Percentiles rank a stretch among this genome's conserved stretches.
Evolutionary conservation across 306 rosid genomes (phyloP).

Genomic region (Trichosanthes truncata): DNA sequence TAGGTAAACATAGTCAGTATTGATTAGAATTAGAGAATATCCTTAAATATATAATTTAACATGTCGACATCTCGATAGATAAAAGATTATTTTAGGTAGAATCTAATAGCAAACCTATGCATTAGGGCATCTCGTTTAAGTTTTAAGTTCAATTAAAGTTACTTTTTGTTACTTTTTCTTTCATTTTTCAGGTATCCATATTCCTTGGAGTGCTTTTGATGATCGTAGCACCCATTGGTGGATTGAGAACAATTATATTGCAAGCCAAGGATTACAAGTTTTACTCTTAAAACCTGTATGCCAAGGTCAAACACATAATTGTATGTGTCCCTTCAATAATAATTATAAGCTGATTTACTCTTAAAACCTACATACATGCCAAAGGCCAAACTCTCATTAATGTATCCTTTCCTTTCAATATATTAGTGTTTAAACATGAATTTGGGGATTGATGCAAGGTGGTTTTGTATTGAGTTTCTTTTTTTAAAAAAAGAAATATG

Average conservation of each 20-base stretch:
- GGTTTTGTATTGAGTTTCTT: neutral
- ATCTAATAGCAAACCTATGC: too few relatives aligned
- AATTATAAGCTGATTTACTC: neutral
- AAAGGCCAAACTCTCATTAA: neutral
- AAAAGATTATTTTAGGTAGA: too few relatives aligned
- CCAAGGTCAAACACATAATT: neutral
- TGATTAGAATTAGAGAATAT: too few relatives aligned
- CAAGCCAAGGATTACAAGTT: slow-evolving; percentile 47
- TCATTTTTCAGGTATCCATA: slow-evolving; percentile 47
- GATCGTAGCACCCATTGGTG: slow-evolving; percentile 64
- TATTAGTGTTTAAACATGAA: neutral
- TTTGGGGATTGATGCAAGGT: neutral
- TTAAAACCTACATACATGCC: neutral
- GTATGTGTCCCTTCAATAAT: neutral
- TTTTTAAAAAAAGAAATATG: too few relatives aligned
- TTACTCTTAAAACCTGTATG: slow-evolving; percentile 3
- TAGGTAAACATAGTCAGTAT: too few relatives aligned
- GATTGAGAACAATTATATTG: slow-evolving; percentile 40
- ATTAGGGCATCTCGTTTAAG: neutral
- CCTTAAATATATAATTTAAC: too few relatives aligned
- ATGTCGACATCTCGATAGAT: too few relatives aligned
- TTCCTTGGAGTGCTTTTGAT: slow-evolving; percentile 43
- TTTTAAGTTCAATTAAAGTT: neutral
- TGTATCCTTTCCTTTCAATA: neutral
- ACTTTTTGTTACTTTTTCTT: neutral